Base-by-base conservation (phyloP, 2,329 filamentous ascomycete species). In the Biscogniauxia sp. region DNA sequence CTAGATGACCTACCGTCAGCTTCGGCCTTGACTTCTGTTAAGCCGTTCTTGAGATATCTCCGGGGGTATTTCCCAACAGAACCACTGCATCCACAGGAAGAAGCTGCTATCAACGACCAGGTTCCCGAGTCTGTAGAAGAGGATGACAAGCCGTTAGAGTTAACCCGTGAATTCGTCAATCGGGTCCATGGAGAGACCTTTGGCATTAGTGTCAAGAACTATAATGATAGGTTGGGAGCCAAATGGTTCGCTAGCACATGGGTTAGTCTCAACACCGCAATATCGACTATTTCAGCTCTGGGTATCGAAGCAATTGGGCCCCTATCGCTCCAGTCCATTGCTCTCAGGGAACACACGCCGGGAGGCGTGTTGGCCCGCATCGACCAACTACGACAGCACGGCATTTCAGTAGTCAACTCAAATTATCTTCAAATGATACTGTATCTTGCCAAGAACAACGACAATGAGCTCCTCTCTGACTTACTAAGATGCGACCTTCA, bases 211-310 rank as follows among this genome's bases (percentile, higher is more conserved):
- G 76, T 76, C 41, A 85, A 82, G 61, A 74, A 76, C 8, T 84
- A 87, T 64, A 88, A 85, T 69, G 91, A 95, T 72, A 76, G 79
- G 0, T 82, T 96, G 28, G 89, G 90, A 19, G 90, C 93, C n/a
- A 85, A 88, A 64, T 87, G 92, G 78, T 93, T 97, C 72, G 93
- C 93, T 9, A 88, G 81, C 60, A 78, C 77, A 19, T 90, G 91
- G 73, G 82, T 95, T 20, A 85, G 88, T 1, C 79, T 93, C 9
- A 87, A 93, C 59, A 84, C 89, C 65, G 86, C 92, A 25, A 85
- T 96, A 58, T 66, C 70, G 3, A 84, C 84, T 37, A 82, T 90
- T 6, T 78, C 95, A 19, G 85, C 90, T 68, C 84, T 96, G 56
- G 90, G 90, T 1, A 79, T 96, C 5, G 80, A 85, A 54, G 78